Percentiles rank a stretch among this genome's conserved stretches.
Conservation (phyloP, 345 rosid species). For the Lepidium didymum region DNA sequence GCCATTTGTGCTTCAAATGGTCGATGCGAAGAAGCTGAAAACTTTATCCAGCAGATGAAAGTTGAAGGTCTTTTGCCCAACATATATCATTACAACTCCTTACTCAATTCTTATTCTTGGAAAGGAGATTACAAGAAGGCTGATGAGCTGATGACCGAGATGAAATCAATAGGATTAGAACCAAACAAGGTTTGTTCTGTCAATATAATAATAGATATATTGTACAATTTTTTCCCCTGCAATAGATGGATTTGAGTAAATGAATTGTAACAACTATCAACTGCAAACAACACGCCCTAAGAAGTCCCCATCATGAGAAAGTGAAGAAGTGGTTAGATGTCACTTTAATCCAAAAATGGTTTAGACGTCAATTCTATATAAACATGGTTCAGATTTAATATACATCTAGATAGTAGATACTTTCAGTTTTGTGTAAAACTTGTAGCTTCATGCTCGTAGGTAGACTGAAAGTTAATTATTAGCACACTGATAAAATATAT, state of each 20-base stretch:
- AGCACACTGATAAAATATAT: neutral
- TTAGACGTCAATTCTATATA: neutral
- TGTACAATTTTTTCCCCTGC: neutral
- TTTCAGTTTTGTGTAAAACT: neutral
- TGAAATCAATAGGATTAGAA: constrained; percentile 71
- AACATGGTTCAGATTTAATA: neutral
- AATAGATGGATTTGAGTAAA: neutral
- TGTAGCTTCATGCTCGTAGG: neutral
- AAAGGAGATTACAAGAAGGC: constrained; percentile 74
- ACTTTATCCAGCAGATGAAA: constrained; percentile 67
- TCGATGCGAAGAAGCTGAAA: constrained; percentile 66
- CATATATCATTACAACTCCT: constrained; percentile 75
- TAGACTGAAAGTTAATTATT: neutral
- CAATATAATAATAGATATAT: neutral
- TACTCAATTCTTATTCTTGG: constrained; percentile 77
- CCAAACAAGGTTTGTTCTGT: constrained; percentile 72
- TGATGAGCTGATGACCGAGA: constrained; percentile 63
- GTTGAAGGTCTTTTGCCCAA: constrained; percentile 67
- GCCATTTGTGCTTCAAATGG: constrained; percentile 87
- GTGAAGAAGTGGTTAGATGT: neutral
- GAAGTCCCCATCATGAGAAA: neutral
- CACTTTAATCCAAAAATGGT: neutral
- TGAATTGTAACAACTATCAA: neutral
- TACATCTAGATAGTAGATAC: neutral
- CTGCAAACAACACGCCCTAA: neutral